Evolutionary conservation across 2,329 filamentous ascomycete genomes (phyloP).

Genomic region (Colletotrichum magnum): DNA sequence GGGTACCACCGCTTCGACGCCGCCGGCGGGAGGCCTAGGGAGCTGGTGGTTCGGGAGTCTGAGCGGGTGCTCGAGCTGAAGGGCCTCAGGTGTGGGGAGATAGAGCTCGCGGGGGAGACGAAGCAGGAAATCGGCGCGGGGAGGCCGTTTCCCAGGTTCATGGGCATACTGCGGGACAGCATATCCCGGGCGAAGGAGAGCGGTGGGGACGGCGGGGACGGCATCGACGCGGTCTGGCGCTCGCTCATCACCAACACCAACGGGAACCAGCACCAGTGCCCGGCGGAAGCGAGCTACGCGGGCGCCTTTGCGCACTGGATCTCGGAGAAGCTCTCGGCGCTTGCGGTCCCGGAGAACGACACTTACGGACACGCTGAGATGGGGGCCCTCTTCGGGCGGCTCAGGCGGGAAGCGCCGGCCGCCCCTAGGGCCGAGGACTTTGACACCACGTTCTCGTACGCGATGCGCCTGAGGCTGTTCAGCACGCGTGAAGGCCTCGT

Average conservation of each 20-base stretch:
- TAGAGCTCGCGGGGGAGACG: neutral
- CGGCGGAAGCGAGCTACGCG: neutral
- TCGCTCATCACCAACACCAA: neutral
- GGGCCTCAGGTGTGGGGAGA: neutral
- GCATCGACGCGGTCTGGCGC: conserved; percentile 5
- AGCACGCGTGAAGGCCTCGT: neutral
- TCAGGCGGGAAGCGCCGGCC: neutral
- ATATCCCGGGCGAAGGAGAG: neutral
- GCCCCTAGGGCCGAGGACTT: neutral
- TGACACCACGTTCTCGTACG: neutral
- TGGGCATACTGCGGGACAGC: neutral
- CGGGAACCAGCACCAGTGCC: neutral
- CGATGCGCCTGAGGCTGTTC: neutral
- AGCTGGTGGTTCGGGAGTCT: neutral
- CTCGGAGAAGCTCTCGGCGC: neutral
- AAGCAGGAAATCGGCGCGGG: conserved; percentile 6
- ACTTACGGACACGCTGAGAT: neutral
- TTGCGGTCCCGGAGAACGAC: neutral
- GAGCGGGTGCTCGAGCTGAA: neutral
- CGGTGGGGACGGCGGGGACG: neutral
- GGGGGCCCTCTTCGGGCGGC: neutral
- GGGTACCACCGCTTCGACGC: neutral
- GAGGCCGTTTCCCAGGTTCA: neutral
- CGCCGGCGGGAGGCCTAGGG: neutral
- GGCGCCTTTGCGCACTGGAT: neutral